These are phyloP conservation scores for Sechiopsis laciniata DNA, from an alignment of 306 rosid genomes.

Conservation along the genomic window DNA sequence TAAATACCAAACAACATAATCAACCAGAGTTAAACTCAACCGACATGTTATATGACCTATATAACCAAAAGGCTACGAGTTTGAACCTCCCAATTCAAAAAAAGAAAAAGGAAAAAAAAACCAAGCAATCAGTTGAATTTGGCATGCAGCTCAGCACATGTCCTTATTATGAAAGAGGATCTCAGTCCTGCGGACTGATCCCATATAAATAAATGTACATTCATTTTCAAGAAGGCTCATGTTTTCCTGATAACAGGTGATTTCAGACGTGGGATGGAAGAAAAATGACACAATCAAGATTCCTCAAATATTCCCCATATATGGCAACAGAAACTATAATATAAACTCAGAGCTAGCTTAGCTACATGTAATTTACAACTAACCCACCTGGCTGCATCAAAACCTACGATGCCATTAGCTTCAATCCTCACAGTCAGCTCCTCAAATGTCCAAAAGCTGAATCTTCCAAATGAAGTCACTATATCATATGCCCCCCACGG, in stretches of 20 bases:
- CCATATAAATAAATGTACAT: neutral
- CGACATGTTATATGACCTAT: neutral
- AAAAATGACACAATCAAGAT: neutral
- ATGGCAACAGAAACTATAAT: neutral
- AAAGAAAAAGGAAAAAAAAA: neutral
- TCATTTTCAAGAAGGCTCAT: neutral
- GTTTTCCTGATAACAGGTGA: neutral
- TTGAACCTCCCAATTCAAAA: no score
- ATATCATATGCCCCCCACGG: slow-evolving; percentile 35
- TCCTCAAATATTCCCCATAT: neutral
- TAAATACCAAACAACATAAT: no score
- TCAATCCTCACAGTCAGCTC: slow-evolving; percentile 6
- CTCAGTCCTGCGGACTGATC: neutral
- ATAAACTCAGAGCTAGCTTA: neutral
- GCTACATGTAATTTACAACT: no score
- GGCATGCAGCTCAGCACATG: slow-evolving; percentile 1
- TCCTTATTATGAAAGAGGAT: neutral
- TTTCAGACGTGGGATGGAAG: neutral
- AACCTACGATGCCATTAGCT: neutral
- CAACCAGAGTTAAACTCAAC: neutral
- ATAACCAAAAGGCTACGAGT: no score
- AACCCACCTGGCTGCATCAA: neutral
- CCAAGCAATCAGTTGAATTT: neutral
- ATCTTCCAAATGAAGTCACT: slow-evolving; percentile 2
- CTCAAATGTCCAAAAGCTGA: slow-evolving; percentile 15